A percentile compares a stretch with the other conserved stretches of the same genome.
Conservation (phyloP, 441 rosid genomes). For the Erodium texanum region DNA sequence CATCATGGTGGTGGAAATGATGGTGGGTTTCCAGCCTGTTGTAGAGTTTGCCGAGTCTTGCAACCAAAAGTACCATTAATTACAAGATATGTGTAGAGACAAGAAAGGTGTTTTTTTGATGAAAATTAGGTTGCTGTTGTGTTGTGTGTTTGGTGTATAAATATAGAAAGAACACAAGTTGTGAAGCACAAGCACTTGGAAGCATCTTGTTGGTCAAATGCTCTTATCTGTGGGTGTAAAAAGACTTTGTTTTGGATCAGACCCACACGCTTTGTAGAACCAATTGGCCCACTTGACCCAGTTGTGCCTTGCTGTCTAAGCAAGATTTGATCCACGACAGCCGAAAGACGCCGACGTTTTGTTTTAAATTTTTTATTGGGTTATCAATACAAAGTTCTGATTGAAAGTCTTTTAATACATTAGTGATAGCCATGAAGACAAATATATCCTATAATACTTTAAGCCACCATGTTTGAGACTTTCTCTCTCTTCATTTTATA, state of each 20-base stretch:
- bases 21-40: constrained; percentile 40
- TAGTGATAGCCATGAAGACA: not conserved
- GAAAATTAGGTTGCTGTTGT: not conserved
- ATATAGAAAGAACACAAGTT: not conserved
- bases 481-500: not conserved
- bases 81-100: not conserved
- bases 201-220: not conserved
- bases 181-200: not conserved
- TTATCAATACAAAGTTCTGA: too few species aligned
- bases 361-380: too few species aligned
- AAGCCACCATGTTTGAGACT: not conserved
- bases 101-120: not conserved
- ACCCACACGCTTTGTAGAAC: not conserved
- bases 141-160: not conserved
- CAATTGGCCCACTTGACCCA: not conserved
- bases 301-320: not conserved
- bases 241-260: not conserved
- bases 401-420: not conserved
- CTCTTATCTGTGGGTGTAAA: not conserved
- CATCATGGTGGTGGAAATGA: constrained; percentile 16
- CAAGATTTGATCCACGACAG: not conserved
- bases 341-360: not conserved
- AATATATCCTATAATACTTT: not conserved
- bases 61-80: constrained; percentile 37
- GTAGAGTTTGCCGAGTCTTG: constrained; percentile 31